Evolutionary conservation across 306 rosid genomes (phyloP).

Genomic region (Glycyrrhiza uralensis): DNA sequence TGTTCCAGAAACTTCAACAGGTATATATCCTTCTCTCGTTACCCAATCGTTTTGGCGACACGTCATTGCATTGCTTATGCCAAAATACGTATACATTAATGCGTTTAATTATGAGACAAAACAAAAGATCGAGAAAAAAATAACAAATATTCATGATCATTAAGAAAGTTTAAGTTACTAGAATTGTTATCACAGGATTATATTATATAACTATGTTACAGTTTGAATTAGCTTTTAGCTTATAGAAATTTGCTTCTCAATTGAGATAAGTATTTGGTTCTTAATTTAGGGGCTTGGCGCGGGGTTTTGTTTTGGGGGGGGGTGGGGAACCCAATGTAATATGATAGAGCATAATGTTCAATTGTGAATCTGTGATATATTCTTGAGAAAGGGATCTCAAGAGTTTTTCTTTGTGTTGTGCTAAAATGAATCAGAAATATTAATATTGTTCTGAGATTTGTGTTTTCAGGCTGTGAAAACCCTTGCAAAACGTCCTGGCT

Average conservation of each 20-base stretch:
- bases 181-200: not conserved
- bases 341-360: not conserved
- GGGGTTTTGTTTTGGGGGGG: too few species aligned
- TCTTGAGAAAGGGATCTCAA: not conserved
- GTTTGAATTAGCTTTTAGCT: not conserved
- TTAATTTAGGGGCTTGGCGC: too few species aligned
- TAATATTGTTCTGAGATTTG: constrained; percentile 5
- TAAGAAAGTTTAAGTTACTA: too few species aligned
- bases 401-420: not conserved
- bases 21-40: constrained; percentile 32
- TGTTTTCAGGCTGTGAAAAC: constrained; percentile 55
- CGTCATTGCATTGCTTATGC: not conserved
- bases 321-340: too few species aligned
- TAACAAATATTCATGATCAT: not conserved
- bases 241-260: not conserved
- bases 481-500: constrained; percentile 59
- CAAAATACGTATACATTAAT: not conserved
- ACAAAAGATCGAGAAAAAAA: not conserved
- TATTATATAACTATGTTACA: not conserved
- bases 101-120: not conserved
- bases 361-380: not conserved
- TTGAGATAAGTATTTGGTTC: not conserved
- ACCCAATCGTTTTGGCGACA: not conserved
- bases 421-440: not conserved
- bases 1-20: constrained; percentile 72